Evolutionary conservation across 1,139 yeast species (phyloP), one percentile per base, ranked within the genome.

Genomic region (Suhomyces choctaworum): DNA sequence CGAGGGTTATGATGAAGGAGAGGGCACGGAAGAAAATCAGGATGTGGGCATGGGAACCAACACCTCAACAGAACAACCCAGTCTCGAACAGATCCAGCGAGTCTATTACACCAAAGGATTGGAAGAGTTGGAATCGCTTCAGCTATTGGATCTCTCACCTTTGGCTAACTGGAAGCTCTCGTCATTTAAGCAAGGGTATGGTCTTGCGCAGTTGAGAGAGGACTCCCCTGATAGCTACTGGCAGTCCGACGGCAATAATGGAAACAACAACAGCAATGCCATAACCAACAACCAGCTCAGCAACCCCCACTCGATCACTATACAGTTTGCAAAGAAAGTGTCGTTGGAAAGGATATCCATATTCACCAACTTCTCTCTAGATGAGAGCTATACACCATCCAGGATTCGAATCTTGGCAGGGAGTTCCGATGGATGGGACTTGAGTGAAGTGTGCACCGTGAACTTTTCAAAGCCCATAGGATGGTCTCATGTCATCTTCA

Each of bases 311-410:
- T 69, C 70, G 20, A 68, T 92, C 10, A 86, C 87, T 32, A 76
- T 89, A 3, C 94, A 81, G 51, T 94, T 94, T 56, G 73, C 92
- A 26, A 89, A 86, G 53, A 71, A 78, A 36, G 95, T 90, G 5
- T 70, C 81, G 14, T 63, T 94, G 4, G 80, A 82, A 39, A 61
- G 88, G 38, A 64, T 94, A 4, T 79, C 89, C 1, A 56, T 94
- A 12, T 94, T 82, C 68, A 68, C 82, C 29, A 80, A 83, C 56
- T 76, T 72, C 57, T 58, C 67, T 4, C 58, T 76, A 4, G 98
- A 94, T 57, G 98, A 94, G 57, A 85, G 96, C 16, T 94, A 94
- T 51, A 89, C 98, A 0, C 98, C 99, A 0, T 76, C 82, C 16
- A 73, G 75, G 41, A 74, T 94, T 25, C 66, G 73, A 20, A 69